phyloP scores from a whole-genome alignment of 139 green algal genomes.

The Tetradesmus lagerheimii region DNA sequence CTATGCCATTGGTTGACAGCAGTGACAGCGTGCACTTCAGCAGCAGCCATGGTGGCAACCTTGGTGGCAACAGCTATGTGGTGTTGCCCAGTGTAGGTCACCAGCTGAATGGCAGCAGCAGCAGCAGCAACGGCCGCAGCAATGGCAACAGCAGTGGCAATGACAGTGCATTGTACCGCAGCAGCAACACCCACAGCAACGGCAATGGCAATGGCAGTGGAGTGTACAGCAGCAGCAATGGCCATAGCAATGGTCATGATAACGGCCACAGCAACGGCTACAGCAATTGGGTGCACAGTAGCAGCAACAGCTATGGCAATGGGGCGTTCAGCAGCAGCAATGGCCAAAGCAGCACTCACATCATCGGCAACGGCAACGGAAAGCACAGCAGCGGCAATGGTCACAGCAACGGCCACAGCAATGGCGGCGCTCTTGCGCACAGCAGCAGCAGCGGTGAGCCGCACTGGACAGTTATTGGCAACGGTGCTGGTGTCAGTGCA shows the following conservation, averaged over 20 bases:
- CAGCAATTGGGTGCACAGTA: neutral
- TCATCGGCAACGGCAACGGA: neutral
- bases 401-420: neutral
- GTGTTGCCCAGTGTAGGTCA: neutral
- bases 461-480: neutral
- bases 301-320: neutral
- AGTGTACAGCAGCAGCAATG: constrained; percentile 6
- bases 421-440: neutral
- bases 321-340: neutral
- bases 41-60: too few relatives aligned
- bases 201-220: neutral
- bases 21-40: neutral
- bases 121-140: constrained; percentile 15
- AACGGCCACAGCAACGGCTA: neutral
- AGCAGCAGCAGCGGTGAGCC: neutral
- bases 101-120: neutral
- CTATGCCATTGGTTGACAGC: neutral
- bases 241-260: neutral
- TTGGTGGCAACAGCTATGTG: neutral
- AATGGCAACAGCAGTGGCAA: neutral
- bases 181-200: neutral
- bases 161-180: neutral
- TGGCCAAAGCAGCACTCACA: too few relatives aligned
- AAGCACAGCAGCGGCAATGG: neutral
- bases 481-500: neutral